Conservation (phyloP, 176 grass and related monocot genomes). For the Hordeum marinum region DNA sequence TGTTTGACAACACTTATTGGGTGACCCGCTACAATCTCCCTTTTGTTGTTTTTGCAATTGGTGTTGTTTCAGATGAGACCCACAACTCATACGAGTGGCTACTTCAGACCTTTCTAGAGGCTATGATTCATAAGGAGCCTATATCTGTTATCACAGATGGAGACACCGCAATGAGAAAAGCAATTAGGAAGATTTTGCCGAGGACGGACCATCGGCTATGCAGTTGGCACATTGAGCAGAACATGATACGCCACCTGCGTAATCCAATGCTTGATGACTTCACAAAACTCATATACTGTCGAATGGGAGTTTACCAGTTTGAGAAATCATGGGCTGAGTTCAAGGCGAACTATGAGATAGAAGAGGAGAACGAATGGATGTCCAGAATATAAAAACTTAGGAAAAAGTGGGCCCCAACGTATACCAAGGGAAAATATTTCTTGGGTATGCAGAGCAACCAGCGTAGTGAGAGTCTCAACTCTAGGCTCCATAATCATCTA, state of each 20-base stretch:
- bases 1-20: no score
- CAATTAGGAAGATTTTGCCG: not conserved
- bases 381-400: not conserved
- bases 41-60: no score
- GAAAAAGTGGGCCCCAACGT: not conserved
- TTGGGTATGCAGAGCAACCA: conserved; percentile 25
- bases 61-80: not conserved
- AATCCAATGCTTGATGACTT: not conserved
- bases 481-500: not conserved
- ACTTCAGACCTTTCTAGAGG: not conserved
- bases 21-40: no score
- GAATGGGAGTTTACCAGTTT: not conserved
- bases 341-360: not conserved
- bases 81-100: not conserved
- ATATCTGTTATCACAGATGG: not conserved
- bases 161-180: not conserved
- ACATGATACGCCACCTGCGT: not conserved
- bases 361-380: conserved; percentile 1
- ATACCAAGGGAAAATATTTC: conserved; percentile 13
- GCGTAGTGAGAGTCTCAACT: conserved; percentile 6
- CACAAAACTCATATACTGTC: not conserved
- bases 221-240: not conserved
- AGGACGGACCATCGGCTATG: not conserved
- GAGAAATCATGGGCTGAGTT: not conserved
- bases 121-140: not conserved